phyloP scores from a whole-genome alignment of 2,329 filamentous ascomycete genomes.

The Daldinia eschscholtzii region DNA sequence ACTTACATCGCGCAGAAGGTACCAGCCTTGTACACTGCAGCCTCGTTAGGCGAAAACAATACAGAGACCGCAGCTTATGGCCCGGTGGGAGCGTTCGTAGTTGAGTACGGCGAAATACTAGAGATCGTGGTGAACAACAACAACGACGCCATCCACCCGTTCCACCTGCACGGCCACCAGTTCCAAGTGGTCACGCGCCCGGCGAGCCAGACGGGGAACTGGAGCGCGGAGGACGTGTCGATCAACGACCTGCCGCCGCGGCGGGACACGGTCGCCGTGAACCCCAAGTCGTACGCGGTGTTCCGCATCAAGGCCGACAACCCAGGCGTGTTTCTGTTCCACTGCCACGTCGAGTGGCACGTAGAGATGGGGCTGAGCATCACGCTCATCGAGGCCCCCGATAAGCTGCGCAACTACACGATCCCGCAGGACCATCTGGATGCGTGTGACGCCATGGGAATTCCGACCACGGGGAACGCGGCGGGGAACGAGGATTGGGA shows the following conservation, averaged over 20 bases:
- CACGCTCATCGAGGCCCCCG: slow-evolving; percentile 68
- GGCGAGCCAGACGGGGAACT: slow-evolving; percentile 54
- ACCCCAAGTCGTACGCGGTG: slow-evolving; percentile 61
- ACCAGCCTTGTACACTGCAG: slow-evolving; percentile 78
- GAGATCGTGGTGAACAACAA: slow-evolving; percentile 66
- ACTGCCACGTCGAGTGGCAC: slow-evolving; percentile 74
- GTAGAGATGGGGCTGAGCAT: slow-evolving; percentile 69
- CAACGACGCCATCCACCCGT: slow-evolving; percentile 62
- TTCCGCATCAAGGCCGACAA: slow-evolving; percentile 66
- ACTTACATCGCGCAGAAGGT: slow-evolving; percentile 77
- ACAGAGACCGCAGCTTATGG: slow-evolving; percentile 59
- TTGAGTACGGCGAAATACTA: slow-evolving; percentile 56
- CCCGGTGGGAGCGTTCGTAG: slow-evolving; percentile 58
- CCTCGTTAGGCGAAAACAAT: slow-evolving; percentile 65
- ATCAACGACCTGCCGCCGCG: slow-evolving; percentile 33
- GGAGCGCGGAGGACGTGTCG: slow-evolving; percentile 48
- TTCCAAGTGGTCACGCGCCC: slow-evolving; percentile 65
- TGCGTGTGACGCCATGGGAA: slow-evolving; percentile 59
- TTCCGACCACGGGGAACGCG: slow-evolving; percentile 72
- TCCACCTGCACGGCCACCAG: slow-evolving; percentile 68
- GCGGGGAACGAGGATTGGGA: slow-evolving; percentile 61
- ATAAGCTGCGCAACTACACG: slow-evolving; percentile 65
- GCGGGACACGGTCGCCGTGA: slow-evolving; percentile 51
- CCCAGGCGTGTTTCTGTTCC: slow-evolving; percentile 68
- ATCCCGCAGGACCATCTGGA: slow-evolving; percentile 71